Percentiles rank a stretch among this genome's conserved stretches.
These are phyloP conservation scores for Triangularia setosa DNA, from an alignment of 2,329 filamentous ascomycete species.

Conservation along the genomic window DNA sequence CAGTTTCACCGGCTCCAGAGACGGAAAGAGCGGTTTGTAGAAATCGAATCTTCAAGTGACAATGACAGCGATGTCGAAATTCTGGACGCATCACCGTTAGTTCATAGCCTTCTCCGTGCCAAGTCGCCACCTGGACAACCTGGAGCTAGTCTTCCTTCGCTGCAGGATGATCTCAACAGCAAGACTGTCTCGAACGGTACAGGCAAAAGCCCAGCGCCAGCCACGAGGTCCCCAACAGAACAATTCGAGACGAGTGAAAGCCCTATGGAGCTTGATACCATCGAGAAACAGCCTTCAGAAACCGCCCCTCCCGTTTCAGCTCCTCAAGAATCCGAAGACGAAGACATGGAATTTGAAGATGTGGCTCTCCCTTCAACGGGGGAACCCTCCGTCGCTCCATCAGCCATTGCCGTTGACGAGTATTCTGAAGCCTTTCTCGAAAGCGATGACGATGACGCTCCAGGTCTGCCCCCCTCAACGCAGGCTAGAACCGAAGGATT, in stretches of 20 bases:
- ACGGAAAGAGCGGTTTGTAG: slow-evolving; percentile 50
- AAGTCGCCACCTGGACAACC: slow-evolving; percentile 6
- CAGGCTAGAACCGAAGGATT: slow-evolving; percentile 27
- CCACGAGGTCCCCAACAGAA: background rate
- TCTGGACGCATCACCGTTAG: slow-evolving; percentile 44
- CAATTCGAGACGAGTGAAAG: background rate
- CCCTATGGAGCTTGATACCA: background rate
- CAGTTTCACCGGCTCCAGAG: slow-evolving; percentile 49
- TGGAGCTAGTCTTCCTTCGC: slow-evolving; percentile 15
- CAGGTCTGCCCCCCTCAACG: slow-evolving; percentile 17
- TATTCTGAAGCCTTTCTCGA: background rate
- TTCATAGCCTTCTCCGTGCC: slow-evolving; percentile 17
- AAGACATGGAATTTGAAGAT: slow-evolving; percentile 37
- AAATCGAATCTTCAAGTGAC: slow-evolving; percentile 60
- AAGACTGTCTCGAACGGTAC: background rate
- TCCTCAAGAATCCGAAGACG: slow-evolving; percentile 19
- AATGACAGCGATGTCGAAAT: slow-evolving; percentile 56
- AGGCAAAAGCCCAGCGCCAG: background rate
- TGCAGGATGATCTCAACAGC: slow-evolving; percentile 13
- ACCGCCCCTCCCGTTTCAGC: background rate
- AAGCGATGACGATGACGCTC: slow-evolving; percentile 28
- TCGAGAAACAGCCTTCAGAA: background rate
- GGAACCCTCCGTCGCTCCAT: slow-evolving; percentile 13
- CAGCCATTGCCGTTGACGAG: slow-evolving; percentile 25
- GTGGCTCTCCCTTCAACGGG: slow-evolving; percentile 26